Conservation (phyloP, 2,329 filamentous ascomycete genomes). For the Metarhizium rileyi region DNA sequence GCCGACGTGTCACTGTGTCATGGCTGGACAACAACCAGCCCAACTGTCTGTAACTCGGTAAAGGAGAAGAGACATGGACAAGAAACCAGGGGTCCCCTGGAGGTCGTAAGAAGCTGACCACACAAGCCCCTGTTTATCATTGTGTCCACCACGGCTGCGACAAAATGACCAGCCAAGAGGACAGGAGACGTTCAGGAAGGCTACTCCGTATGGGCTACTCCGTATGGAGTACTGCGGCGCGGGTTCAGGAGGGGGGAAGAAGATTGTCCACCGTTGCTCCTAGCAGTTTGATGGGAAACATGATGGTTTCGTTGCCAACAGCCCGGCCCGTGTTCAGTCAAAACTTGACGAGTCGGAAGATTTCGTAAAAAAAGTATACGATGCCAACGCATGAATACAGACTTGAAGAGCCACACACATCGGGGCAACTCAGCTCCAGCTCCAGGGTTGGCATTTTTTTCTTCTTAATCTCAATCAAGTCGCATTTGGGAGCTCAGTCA, state of each 20-base stretch:
- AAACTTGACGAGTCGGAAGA: too few species aligned
- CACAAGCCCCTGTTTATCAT: background rate
- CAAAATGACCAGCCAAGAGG: background rate
- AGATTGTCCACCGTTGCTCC: too few species aligned
- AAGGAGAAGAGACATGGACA: background rate
- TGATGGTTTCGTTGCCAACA: too few species aligned
- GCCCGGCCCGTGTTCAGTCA: too few species aligned
- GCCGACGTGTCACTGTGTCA: background rate
- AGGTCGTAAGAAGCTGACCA: background rate
- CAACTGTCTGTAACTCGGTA: background rate
- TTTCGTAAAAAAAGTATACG: background rate
- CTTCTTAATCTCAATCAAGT: background rate
- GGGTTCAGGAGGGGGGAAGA: too few species aligned
- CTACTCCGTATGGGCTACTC: too few species aligned
- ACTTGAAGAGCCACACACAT: background rate
- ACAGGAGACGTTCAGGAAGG: too few species aligned
- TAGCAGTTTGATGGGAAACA: too few species aligned
- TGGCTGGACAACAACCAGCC: background rate
- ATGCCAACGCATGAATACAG: background rate
- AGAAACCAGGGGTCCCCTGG: background rate
- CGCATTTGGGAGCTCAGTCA: background rate
- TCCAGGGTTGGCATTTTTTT: background rate
- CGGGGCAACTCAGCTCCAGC: background rate
- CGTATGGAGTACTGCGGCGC: too few species aligned
- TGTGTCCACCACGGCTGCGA: background rate